Conservation (phyloP, 176 grass and related monocot species). For the Paspalum vaginatum region DNA sequence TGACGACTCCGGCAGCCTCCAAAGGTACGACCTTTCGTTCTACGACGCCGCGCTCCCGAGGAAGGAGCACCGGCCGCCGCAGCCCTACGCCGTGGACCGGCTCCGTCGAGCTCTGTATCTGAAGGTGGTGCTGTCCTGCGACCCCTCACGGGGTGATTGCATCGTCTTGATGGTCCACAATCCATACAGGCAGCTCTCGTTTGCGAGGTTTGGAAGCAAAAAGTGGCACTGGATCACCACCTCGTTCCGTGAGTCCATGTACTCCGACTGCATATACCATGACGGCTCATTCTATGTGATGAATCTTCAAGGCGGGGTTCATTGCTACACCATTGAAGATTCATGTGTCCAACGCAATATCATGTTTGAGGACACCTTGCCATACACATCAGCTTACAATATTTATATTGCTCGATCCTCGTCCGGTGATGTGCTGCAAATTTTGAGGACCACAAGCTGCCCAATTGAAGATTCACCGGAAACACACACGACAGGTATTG, state of each 20-base stretch:
- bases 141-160: conserved; percentile 9
- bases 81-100: neutral
- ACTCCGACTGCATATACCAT: neutral
- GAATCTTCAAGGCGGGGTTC: neutral
- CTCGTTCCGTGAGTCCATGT: neutral
- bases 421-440: neutral
- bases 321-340: neutral
- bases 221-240: conserved; percentile 1
- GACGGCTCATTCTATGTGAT: conserved; percentile 8
- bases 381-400: no score
- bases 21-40: neutral
- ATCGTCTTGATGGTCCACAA: conserved; percentile 4
- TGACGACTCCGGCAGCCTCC: neutral
- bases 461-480: neutral
- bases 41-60: neutral
- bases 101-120: neutral
- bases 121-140: neutral
- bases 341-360: neutral
- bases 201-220: neutral
- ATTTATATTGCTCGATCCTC: neutral
- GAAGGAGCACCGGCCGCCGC: neutral
- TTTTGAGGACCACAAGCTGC: neutral
- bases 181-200: neutral
- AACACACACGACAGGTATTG: neutral
- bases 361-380: neutral